Conservation (phyloP, 176 grass and related monocot species). For the Musa acuminata region DNA sequence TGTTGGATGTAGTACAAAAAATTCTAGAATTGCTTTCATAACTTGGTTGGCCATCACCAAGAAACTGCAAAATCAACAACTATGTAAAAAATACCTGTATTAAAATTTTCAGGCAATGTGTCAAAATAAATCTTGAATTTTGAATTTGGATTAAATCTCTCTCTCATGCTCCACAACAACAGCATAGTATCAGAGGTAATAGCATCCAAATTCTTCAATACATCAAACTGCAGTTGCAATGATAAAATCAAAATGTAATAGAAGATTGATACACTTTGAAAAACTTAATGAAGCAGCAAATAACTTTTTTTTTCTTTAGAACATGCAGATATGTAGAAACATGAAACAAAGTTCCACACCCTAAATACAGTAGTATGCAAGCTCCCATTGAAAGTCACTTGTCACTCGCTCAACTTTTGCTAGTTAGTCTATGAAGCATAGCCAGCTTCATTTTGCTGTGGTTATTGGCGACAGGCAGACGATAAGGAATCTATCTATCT, state of each 20-base stretch:
- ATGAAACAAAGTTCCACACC: background rate
- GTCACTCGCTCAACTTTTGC: background rate
- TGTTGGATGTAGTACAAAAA: no score
- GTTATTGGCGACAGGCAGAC: background rate
- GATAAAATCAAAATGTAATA: conserved; percentile 9
- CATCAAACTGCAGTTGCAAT: conserved; percentile 45
- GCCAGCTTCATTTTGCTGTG: background rate
- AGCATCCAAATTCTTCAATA: conserved; percentile 41
- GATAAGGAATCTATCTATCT: background rate
- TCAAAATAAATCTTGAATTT: conserved; percentile 82
- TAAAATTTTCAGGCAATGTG: conserved; percentile 56
- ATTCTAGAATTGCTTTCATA: no score
- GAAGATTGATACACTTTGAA: background rate
- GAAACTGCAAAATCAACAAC: background rate
- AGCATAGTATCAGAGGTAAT: conserved; percentile 71
- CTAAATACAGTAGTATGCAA: background rate
- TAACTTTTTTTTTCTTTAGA: background rate
- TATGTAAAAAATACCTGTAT: conserved; percentile 53
- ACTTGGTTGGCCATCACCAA: no score
- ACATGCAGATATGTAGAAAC: background rate
- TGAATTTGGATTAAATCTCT: conserved; percentile 54
- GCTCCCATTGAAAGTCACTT: background rate
- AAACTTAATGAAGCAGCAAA: background rate
- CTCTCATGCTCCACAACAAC: conserved; percentile 83
- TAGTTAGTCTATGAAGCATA: background rate